These are phyloP conservation scores for Cicer bijugum DNA, from an alignment of 306 rosid genomes.

Conservation along the genomic window DNA sequence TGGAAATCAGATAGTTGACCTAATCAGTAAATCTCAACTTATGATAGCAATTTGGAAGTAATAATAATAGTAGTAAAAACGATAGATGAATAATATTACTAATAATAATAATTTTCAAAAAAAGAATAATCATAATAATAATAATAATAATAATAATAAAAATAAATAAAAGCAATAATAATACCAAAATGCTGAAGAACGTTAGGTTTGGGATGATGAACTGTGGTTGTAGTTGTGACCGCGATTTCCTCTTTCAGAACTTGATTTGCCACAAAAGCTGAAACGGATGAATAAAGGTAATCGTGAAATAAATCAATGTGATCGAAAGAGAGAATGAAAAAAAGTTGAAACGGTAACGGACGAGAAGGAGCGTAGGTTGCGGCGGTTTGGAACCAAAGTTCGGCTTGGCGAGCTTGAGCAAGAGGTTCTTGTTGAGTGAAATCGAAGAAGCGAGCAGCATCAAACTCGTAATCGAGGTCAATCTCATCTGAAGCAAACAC, in stretches of 20 bases:
- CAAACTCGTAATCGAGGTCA: constrained; percentile 57
- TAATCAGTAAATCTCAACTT: neutral
- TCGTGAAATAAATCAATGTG: neutral
- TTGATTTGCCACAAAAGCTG: constrained; percentile 57
- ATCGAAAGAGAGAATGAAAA: neutral
- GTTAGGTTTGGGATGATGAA: constrained; percentile 31
- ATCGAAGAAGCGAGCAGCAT: constrained; percentile 61
- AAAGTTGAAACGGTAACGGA: constrained; percentile 39
- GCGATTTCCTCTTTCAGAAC: constrained; percentile 45
- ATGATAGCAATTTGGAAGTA: neutral
- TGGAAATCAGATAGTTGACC: constrained; percentile 29
- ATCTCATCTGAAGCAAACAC: constrained; percentile 45
- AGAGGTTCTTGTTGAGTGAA: constrained; percentile 41
- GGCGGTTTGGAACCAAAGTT: constrained; percentile 51
- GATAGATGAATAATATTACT: neutral
- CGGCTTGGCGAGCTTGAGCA: constrained; percentile 43
- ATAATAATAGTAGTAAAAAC: neutral
- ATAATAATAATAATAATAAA: no score
- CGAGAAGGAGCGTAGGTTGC: constrained; percentile 55
- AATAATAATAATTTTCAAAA: no score
- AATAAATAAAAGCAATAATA: neutral
- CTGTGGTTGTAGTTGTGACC: constrained; percentile 17
- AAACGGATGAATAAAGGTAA: constrained; percentile 7
- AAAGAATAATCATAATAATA: no score
- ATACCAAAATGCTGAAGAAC: constrained; percentile 43